These are phyloP conservation scores for Parafenestella ontariensis DNA, from an alignment of 2,329 filamentous ascomycete genomes.

Conservation along the genomic window DNA sequence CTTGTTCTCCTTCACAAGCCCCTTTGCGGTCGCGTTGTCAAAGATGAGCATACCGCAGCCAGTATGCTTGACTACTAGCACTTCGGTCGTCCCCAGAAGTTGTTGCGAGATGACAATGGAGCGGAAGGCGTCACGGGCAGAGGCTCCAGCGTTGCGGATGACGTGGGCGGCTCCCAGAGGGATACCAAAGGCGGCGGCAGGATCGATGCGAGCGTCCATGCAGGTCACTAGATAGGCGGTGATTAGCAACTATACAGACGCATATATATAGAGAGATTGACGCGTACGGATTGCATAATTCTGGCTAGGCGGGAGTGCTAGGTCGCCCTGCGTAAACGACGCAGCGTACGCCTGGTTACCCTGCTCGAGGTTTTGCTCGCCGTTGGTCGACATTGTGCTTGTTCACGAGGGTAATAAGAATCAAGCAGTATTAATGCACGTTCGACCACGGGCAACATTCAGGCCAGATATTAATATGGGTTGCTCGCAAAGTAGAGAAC, in stretches of 20 bases:
- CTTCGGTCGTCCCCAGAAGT: constrained; percentile 76
- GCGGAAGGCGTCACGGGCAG: constrained; percentile 72
- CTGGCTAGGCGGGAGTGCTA: constrained; percentile 73
- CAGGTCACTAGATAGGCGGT: constrained; percentile 65
- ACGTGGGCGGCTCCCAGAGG: constrained; percentile 79
- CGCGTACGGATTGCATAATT: constrained; percentile 69
- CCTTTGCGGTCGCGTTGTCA: constrained; percentile 63
- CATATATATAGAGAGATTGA: neutral
- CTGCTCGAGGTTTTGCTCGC: constrained; percentile 62
- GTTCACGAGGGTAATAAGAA: neutral
- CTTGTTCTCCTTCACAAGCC: constrained; percentile 66
- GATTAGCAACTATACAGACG: neutral
- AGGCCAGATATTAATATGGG: constrained; percentile 9
- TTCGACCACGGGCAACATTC: constrained; percentile 4
- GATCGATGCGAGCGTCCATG: constrained; percentile 80
- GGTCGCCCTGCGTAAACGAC: constrained; percentile 69
- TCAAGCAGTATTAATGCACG: neutral
- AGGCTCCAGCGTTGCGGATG: constrained; percentile 71
- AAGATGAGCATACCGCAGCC: constrained; percentile 77
- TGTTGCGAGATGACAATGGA: constrained; percentile 81
- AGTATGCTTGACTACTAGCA: constrained; percentile 77
- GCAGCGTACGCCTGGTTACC: constrained; percentile 66
- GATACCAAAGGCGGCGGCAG: constrained; percentile 72
- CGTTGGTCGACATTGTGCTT: constrained; percentile 52
- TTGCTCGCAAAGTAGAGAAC: neutral